Base-by-base conservation (phyloP, 768 basidiomycete species). In the Lepiota venenata region DNA sequence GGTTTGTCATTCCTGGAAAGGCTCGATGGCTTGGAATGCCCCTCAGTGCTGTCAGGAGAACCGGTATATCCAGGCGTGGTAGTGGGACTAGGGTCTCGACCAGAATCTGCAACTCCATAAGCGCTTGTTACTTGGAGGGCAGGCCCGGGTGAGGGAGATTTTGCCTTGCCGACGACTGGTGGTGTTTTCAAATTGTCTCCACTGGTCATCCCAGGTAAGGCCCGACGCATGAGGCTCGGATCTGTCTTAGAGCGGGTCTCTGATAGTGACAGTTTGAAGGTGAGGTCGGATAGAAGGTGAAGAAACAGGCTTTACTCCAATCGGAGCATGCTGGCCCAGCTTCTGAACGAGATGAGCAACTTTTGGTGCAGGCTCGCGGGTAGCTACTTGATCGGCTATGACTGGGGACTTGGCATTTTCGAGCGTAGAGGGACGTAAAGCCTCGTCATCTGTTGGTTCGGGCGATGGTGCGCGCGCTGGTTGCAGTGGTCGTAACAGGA, bases 181-280 rank as follows among this genome's bases (percentile, higher is more conserved):
- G 52, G 39, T 22, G 53, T 20, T 21, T 29, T 46, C 27, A 48
- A n/a, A 12, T 20, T 55, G 36, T 48, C 53, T 12, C 22, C 18
- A 25, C 32, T 38, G 9, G 68, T 59, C 57, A 77, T 64, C 25
- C 76, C 77, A 35, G 78, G 78, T 36, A 80, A 68, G 9, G 77
- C 71, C 18, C 65, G 69, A 14, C 74, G 72, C 29, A 56, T 54
- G 48, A 50, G 45, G 35, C 35, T 11, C 44, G 40, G 25, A 15
- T 47, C 56, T 18, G 35, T 47, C 52, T 48, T 43, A 15, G 39
- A 29, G 35, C 35, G 32, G 22, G 41, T 43, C 15, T 55, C 53
- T 21, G 38, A 6, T 36, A 32, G 52, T 11, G 36, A 39, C 9
- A n/a, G 27, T 16, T 18, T 35, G 47, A 36, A 32, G 29, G 12